These are phyloP conservation scores for Fusarium succisae DNA, from an alignment of 2,329 filamentous ascomycete genomes.

Conservation along the genomic window DNA sequence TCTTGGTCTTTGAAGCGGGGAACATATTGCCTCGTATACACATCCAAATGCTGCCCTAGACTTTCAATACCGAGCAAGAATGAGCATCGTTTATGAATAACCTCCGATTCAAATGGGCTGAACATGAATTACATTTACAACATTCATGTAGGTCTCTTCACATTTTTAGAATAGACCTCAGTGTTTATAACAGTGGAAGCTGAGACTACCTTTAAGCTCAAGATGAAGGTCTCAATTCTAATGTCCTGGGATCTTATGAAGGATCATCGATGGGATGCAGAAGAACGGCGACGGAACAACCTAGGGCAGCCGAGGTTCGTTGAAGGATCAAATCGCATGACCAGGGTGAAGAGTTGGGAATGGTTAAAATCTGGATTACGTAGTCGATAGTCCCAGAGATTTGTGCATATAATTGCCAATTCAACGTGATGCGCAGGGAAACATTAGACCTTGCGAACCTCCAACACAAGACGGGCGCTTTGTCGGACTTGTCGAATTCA, in stretches of 20 bases:
- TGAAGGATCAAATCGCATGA: not conserved
- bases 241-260: not conserved
- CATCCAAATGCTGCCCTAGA: not conserved
- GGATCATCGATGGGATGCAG: not conserved
- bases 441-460: not conserved
- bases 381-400: not conserved
- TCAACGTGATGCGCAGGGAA: not conserved
- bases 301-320: not conserved
- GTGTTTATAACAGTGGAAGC: not conserved
- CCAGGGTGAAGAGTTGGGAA: not conserved
- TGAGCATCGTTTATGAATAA: no score
- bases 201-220: not conserved
- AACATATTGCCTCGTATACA: not conserved
- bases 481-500: not conserved
- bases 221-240: not conserved
- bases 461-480: not conserved
- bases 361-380: not conserved
- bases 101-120: not conserved
- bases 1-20: not conserved
- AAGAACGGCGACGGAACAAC: not conserved
- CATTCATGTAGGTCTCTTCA: fast-evolving
- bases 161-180: fast-evolving
- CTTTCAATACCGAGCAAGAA: not conserved
- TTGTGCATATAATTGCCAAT: not conserved
- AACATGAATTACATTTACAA: not conserved